Percentiles rank a stretch among this genome's conserved stretches.
Evolutionary conservation across 2,329 filamentous ascomycete species (phyloP).

Genomic region (Endoconidiophora polonica): DNA sequence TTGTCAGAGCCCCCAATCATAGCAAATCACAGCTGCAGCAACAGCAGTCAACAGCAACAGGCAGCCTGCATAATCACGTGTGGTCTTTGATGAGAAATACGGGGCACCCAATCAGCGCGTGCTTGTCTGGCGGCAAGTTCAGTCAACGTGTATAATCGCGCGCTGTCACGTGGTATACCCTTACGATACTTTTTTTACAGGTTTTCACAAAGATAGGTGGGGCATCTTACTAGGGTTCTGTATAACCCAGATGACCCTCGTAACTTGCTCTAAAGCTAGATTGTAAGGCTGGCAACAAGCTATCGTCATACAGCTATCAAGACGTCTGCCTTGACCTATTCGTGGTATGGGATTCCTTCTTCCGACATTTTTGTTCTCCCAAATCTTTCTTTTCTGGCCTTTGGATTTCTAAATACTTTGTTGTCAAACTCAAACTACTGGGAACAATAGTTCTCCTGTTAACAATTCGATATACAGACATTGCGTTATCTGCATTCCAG

Average conservation of each 20-base stretch:
- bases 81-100: neutral
- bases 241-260: neutral
- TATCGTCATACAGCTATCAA: conserved; percentile 4
- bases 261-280: neutral
- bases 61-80: neutral
- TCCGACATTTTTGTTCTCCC: neutral
- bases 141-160: neutral
- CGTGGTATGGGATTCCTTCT: neutral
- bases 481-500: neutral
- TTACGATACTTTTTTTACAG: too few relatives aligned
- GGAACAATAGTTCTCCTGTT: neutral
- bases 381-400: too few relatives aligned
- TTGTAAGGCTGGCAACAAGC: conserved; percentile 8
- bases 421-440: too few relatives aligned
- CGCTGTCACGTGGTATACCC: neutral
- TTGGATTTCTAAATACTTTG: too few relatives aligned
- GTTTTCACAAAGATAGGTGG: neutral
- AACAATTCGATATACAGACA: neutral
- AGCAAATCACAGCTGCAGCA: too few relatives aligned
- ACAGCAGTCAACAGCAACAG: too few relatives aligned
- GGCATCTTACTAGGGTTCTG: neutral
- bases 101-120: too few relatives aligned
- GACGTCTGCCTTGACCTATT: neutral
- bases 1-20: neutral
- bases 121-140: too few relatives aligned